Percentiles rank a stretch among this genome's conserved stretches.
phyloP scores from a whole-genome alignment of 805 yeast genomes.

The Saturnispora sanitii region DNA sequence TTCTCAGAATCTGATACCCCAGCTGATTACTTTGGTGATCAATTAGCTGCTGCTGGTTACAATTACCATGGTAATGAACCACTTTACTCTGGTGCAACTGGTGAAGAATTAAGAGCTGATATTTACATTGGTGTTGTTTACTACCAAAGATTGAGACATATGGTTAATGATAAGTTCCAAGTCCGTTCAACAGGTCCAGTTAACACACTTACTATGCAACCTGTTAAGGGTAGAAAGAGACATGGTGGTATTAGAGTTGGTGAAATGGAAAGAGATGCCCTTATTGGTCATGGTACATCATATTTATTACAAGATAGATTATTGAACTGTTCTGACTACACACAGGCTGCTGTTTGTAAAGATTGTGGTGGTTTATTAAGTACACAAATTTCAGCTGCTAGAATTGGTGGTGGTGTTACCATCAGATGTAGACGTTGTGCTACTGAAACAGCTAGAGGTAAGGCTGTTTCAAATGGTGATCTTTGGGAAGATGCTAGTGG shows the following conservation, averaged over 20 bases:
- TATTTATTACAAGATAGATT: slow-evolving; percentile 89
- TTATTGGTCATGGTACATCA: slow-evolving; percentile 97
- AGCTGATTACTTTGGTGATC: slow-evolving; percentile 96
- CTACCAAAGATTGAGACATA: slow-evolving; percentile 96
- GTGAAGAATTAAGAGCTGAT: slow-evolving; percentile 93
- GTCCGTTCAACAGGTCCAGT: slow-evolving; percentile 99
- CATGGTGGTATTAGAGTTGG: slow-evolving; percentile 99
- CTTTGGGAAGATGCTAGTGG: slow-evolving; percentile 99
- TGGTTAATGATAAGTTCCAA: slow-evolving; percentile 99
- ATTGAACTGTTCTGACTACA: slow-evolving; percentile 89
- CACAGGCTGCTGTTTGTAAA: slow-evolving; percentile 84
- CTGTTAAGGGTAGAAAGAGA: slow-evolving; percentile 98
- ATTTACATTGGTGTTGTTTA: slow-evolving; percentile 95
- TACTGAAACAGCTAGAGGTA: slow-evolving; percentile 43
- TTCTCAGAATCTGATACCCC: slow-evolving; percentile 90
- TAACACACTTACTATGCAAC: slow-evolving; percentile 95
- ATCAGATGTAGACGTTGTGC: slow-evolving; percentile 92
- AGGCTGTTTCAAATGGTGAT: slow-evolving; percentile 49
- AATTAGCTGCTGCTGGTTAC: slow-evolving; percentile 77
- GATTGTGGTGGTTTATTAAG: slow-evolving; percentile 87
- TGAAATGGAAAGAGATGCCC: slow-evolving; percentile 99
- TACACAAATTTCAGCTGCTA: slow-evolving; percentile 84
- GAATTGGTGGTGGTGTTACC: slow-evolving; percentile 71
- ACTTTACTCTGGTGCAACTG: slow-evolving; percentile 97
- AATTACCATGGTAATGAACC: slow-evolving; percentile 98